Evolutionary conservation across 179 eudicot genomes (phyloP), one percentile per base, ranked within the genome.

Genomic region (Corrigiola litoralis): DNA sequence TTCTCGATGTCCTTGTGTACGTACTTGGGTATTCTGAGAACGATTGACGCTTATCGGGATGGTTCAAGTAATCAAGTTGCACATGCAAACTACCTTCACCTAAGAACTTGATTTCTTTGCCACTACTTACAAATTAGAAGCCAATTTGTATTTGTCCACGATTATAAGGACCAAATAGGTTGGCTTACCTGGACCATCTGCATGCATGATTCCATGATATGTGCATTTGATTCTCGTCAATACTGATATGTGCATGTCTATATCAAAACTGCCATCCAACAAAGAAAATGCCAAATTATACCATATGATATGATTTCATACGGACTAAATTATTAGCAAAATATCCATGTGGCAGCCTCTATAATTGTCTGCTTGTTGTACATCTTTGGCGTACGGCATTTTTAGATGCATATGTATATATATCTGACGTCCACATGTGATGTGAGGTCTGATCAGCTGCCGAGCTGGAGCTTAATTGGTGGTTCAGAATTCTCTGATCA

Each of bases 241-340:
- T 31, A 68, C 11, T 68, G 66, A 68, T 68, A 68, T 6, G 66
- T 48, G 25, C 4, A 33, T 59, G 66, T 69, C 66, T 17, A 38
- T 69, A 59, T 69, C 72, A 58, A 49, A 18, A 17, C 17, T 32
- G 64, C 55, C 58, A 45, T n/a, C 36, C 40, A 68, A 27, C 69
- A 12, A 52, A 20, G 28, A 12, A 64, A 10, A 6, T n/a, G 34
- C 58, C 37, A 47, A 14, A 20, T 18, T 24, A n/a, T 48, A 16
- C 20, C 57, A 52, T 49, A 24, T 64, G 58, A 5, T 40, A 34
- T 49, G 44, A 49, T 63, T 33, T 34, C 27, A 3, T 33, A 18
- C 42, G 12, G 20, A 4, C 10, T 4, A 47, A 47, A 20, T 47
- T 4, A 47, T 51, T 31, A 9, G 9, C 14, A 14, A 52, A 5